Evolutionary conservation across 2,329 filamentous ascomycete genomes (phyloP).

Genomic region (Magnaporthiopsis rhizophila): DNA sequence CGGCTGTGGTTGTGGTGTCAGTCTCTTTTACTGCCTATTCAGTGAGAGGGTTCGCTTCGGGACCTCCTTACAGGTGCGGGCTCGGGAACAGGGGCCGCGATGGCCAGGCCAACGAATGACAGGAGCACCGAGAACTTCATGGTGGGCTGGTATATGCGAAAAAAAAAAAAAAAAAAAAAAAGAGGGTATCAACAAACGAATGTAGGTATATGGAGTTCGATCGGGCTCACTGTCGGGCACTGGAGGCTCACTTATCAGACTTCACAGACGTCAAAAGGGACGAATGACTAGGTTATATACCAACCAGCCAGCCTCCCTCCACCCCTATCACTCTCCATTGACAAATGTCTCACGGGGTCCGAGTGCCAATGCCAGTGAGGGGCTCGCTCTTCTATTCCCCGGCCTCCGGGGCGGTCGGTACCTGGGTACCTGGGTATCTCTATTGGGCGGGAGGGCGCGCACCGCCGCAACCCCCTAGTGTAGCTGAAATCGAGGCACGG

Average conservation of each 20-base stretch:
- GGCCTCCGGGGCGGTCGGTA: no score
- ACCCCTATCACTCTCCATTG: no score
- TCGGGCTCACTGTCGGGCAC: neutral
- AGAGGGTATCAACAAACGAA: neutral
- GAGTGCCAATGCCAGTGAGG: no score
- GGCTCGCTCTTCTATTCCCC: neutral
- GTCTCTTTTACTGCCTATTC: no score
- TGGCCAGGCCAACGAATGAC: neutral
- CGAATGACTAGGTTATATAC: neutral
- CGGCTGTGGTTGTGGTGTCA: conserved; percentile 28
- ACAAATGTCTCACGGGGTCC: no score
- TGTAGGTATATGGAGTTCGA: neutral
- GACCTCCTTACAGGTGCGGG: neutral
- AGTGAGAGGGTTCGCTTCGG: neutral
- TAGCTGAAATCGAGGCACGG: no score
- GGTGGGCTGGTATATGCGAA: neutral
- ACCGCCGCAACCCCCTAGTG: no score
- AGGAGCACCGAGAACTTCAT: conserved; percentile 1
- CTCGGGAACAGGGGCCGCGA: neutral
- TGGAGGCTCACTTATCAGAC: no score
- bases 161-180: no score
- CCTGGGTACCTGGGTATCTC: neutral
- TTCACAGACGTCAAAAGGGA: neutral
- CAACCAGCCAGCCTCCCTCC: neutral
- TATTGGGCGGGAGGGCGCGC: neutral